Percentiles rank a stretch among this genome's conserved stretches.
Evolutionary conservation across 805 yeast genomes (phyloP).

Genomic region (Yarrowia bubula): DNA sequence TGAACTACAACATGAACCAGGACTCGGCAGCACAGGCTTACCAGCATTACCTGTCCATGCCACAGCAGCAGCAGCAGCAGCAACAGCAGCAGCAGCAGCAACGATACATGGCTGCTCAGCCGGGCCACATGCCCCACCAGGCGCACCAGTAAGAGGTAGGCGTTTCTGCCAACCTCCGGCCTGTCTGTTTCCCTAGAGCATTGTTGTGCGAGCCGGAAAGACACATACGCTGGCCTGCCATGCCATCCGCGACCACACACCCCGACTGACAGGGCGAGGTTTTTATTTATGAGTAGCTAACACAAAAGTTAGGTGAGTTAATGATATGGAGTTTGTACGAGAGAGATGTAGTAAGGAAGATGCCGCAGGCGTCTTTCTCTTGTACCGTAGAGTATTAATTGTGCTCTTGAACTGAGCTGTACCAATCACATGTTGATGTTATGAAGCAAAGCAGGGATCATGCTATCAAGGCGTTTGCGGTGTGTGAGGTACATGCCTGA

Average conservation of each 20-base stretch:
- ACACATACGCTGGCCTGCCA: not conserved
- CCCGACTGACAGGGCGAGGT: not conserved
- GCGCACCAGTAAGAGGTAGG: constrained; percentile 1
- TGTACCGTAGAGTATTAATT: no score
- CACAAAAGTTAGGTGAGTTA: constrained; percentile 22
- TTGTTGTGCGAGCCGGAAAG: not conserved
- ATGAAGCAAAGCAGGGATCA: no score
- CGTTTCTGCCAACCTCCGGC: not conserved
- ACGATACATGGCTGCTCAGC: constrained; percentile 34
- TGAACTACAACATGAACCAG: constrained; percentile 43
- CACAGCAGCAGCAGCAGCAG: constrained; percentile 34
- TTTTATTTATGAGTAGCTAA: constrained; percentile 22
- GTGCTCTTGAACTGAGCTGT: no score
- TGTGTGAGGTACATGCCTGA: no score
- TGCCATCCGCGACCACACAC: not conserved
- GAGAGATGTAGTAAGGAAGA: no score
- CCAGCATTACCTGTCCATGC: constrained; percentile 53
- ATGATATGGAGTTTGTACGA: constrained; percentile 4
- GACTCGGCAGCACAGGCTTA: constrained; percentile 54
- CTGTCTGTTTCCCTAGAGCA: constrained; percentile 4
- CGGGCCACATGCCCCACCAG: constrained; percentile 27
- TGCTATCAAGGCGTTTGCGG: no score
- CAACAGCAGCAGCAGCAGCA: constrained; percentile 38
- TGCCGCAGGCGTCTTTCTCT: no score
- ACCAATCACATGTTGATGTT: no score